Conservation (phyloP, 495 filamentous ascomycete species). For the Penicillium psychrofluorescens region DNA sequence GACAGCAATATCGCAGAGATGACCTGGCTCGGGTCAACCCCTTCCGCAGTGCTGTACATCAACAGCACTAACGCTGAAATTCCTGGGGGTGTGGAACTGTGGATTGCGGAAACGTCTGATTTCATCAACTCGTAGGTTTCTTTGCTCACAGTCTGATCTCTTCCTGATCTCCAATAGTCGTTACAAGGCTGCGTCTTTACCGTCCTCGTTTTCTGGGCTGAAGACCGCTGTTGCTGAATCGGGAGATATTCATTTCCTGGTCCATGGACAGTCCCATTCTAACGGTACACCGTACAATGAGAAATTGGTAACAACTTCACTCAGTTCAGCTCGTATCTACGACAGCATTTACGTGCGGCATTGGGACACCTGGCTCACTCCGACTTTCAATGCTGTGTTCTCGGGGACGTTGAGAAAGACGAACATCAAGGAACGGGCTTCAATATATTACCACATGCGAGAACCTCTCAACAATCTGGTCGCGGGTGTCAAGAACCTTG, state of each 20-base stretch:
- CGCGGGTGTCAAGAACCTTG: conserved; percentile 33
- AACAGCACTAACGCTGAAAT: conserved; percentile 37
- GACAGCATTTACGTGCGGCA: conserved; percentile 66
- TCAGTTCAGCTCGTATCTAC: conserved; percentile 59
- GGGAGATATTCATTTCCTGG: conserved; percentile 51
- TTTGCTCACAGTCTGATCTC: background rate
- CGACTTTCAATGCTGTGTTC: conserved; percentile 39
- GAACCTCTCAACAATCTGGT: conserved; percentile 34
- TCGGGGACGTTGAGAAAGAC: conserved; percentile 28
- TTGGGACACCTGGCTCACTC: conserved; percentile 64
- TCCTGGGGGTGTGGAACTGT: conserved; percentile 36
- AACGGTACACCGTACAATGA: conserved; percentile 57
- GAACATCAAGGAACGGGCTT: conserved; percentile 2
- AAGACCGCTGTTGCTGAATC: conserved; percentile 51
- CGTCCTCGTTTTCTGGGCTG: conserved; percentile 56
- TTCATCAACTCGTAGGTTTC: conserved; percentile 20
- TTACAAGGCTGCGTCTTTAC: conserved; percentile 50
- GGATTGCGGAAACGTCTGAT: conserved; percentile 24
- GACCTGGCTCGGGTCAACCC: conserved; percentile 32
- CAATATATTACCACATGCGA: conserved; percentile 7
- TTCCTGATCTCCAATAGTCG: conserved; percentile 16
- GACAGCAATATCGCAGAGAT: conserved; percentile 39
- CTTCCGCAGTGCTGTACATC: conserved; percentile 39
- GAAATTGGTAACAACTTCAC: conserved; percentile 45
- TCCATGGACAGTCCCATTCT: conserved; percentile 52